A percentile compares a stretch with the other conserved stretches of the same genome.
Evolutionary conservation across 306 rosid genomes (phyloP).

Genomic region (Vigna hirtella): DNA sequence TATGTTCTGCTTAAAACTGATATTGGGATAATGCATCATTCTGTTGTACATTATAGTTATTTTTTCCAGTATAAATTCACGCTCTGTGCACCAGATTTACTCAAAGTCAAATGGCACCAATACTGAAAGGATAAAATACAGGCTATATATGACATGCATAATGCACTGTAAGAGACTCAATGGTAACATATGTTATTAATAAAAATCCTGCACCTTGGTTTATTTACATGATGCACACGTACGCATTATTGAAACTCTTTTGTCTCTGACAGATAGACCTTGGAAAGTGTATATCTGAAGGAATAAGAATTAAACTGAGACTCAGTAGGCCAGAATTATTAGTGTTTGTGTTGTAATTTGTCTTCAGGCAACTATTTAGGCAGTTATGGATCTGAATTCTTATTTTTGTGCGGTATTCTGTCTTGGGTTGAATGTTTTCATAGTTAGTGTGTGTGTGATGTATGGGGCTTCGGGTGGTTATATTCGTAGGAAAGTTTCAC

Average conservation of each 20-base stretch:
- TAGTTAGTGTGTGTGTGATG: neutral
- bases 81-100: neutral
- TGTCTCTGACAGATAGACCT: neutral
- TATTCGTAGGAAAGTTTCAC: neutral
- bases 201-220: neutral
- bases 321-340: neutral
- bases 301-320: neutral
- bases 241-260: neutral
- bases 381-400: neutral
- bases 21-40: constrained; percentile 12
- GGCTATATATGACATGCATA: neutral
- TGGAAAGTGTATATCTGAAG: neutral
- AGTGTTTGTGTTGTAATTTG: neutral
- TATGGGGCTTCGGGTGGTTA: neutral
- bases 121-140: constrained; percentile 16
- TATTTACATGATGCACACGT: constrained; percentile 1
- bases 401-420: neutral
- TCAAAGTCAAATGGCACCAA: constrained; percentile 12
- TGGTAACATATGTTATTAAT: constrained; percentile 28
- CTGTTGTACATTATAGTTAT: constrained; percentile 4
- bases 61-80: neutral
- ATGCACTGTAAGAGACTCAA: neutral
- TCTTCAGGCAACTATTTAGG: neutral
- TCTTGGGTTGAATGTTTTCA: neutral
- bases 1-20: neutral